Conservation (phyloP, 2,329 filamentous ascomycete species). For the Pleoardoris graminearum region DNA sequence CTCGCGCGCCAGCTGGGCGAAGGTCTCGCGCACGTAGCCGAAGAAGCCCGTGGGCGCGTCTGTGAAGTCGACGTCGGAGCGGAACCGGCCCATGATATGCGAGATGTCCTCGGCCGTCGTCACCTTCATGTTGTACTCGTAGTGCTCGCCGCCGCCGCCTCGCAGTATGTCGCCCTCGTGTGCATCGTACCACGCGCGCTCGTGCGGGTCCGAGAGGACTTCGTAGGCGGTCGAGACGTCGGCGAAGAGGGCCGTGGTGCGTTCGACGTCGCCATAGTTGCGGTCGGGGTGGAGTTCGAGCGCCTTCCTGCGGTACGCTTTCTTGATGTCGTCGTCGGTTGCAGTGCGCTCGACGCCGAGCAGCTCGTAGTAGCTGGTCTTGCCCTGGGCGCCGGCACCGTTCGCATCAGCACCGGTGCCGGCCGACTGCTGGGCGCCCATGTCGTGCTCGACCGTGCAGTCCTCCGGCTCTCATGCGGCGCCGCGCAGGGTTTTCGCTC, state of each 20-base stretch:
- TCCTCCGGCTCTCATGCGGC: slow-evolving; percentile 9
- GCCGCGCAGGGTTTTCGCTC: slow-evolving; percentile 13
- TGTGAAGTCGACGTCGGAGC: slow-evolving; percentile 74
- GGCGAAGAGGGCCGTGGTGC: slow-evolving; percentile 82
- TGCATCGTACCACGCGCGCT: slow-evolving; percentile 96
- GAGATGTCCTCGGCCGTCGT: slow-evolving; percentile 82
- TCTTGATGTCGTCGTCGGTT: slow-evolving; percentile 88
- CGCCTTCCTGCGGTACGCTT: slow-evolving; percentile 86
- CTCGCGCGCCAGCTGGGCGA: slow-evolving; percentile 78
- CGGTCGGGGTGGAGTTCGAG: slow-evolving; percentile 94
- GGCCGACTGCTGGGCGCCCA: slow-evolving; percentile 55
- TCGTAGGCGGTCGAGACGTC: slow-evolving; percentile 94
- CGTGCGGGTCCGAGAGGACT: slow-evolving; percentile 92
- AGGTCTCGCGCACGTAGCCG: slow-evolving; percentile 74
- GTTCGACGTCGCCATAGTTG: slow-evolving; percentile 83
- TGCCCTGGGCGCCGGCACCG: slow-evolving; percentile 47
- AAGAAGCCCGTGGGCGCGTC: slow-evolving; percentile 85
- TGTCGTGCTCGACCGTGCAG: slow-evolving; percentile 23
- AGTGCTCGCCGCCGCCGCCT: slow-evolving; percentile 60
- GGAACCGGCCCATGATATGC: slow-evolving; percentile 78
- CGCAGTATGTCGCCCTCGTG: slow-evolving; percentile 84
- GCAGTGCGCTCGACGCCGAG: slow-evolving; percentile 73
- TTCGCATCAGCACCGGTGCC: slow-evolving; percentile 25
- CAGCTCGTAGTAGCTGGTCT: slow-evolving; percentile 85
- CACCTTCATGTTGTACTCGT: slow-evolving; percentile 70